Base-by-base conservation (phyloP, 2,329 filamentous ascomycete species). In the Lecanosticta acicola region DNA sequence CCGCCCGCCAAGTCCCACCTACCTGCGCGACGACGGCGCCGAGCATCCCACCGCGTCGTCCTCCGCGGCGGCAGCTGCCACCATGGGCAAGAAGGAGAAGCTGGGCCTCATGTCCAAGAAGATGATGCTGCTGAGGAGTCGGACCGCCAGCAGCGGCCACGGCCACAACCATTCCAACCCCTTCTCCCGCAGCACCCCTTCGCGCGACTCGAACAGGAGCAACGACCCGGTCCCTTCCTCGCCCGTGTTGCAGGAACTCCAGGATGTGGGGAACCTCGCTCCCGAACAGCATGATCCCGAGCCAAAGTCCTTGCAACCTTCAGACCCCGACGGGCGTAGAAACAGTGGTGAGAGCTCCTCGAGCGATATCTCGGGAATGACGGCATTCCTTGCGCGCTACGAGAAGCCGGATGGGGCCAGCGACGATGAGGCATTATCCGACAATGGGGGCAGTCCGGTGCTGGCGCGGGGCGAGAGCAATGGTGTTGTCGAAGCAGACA, bases 361-460 rank as follows among this genome's bases (percentile, higher is more conserved):
- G 47, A 66, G 67, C 43, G 71, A 72, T 36, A 57, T 72, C 36
- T 70, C 69, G 21, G 66, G 64, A 37, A 61, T 69, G 52, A 58
- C 59, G 3, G 41, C 39, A 10, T 66, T 67, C 32, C 59, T 63
- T 36, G 55, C 58, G 13, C 63, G 56, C 37, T 62, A 63, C 39
- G 43, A 43, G 17, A 52, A 43, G 26, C 46, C 39, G 4, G 51
- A 52, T 19, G 48, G 44, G 14, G 48, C 46, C 13, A 56, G 48
- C 36, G 55, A 57, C 20, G 59, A 61, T 32, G 53, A 54, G 24
- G 29, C 39, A 11, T 21, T 49, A 39, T 46, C 44, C 21, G 51
- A 51, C 21, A 52, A 47, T 33, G 55, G 58, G 34, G 49, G 46
- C 13, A 45, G 41, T 19, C 41, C 38, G 10, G 53, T 47, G 14